Percentiles rank a stretch among this genome's conserved stretches.
Evolutionary conservation across 2,329 filamentous ascomycete genomes (phyloP).

Genomic region (Penicillium sp.): DNA sequence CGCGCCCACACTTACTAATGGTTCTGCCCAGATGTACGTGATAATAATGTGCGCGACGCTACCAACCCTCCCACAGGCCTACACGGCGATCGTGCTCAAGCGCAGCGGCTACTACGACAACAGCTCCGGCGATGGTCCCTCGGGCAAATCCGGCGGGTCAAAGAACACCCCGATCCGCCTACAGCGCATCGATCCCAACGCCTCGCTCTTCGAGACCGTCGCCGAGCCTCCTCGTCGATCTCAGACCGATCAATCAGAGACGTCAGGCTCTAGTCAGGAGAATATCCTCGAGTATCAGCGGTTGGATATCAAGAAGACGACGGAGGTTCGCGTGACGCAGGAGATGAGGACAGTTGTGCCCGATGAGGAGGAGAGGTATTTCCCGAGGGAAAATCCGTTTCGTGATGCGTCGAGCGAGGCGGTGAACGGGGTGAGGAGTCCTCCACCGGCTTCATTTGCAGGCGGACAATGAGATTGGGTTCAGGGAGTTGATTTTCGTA

Average conservation of each 20-base stretch:
- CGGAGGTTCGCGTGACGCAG: constrained; percentile 9
- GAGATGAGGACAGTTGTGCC: not conserved
- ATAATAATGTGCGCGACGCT: constrained; percentile 22
- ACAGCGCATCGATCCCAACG: constrained; percentile 5
- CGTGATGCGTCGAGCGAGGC: no score
- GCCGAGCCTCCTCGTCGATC: not conserved
- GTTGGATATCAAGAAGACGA: constrained; percentile 13
- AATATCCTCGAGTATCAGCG: not conserved
- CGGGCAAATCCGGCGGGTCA: not conserved
- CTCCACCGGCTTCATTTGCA: not conserved
- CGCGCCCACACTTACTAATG: no score
- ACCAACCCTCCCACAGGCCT: constrained; percentile 18
- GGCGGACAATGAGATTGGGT: no score
- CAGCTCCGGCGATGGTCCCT: not conserved
- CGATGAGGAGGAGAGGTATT: not conserved
- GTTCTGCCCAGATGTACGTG: constrained; percentile 15
- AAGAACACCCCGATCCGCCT: constrained; percentile 2
- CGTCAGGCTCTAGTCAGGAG: constrained; percentile 5
- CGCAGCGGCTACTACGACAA: constrained; percentile 2
- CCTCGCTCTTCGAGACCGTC: constrained; percentile 16
- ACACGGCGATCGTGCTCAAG: constrained; percentile 5
- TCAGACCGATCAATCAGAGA: not conserved
- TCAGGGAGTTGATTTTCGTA: no score
- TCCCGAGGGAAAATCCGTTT: constrained; percentile 10
- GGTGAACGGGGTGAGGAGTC: not conserved